Evolutionary conservation across 257 asterid species (phyloP), one percentile per base, ranked within the genome.

Genomic region (Orobanche coerulescens): DNA sequence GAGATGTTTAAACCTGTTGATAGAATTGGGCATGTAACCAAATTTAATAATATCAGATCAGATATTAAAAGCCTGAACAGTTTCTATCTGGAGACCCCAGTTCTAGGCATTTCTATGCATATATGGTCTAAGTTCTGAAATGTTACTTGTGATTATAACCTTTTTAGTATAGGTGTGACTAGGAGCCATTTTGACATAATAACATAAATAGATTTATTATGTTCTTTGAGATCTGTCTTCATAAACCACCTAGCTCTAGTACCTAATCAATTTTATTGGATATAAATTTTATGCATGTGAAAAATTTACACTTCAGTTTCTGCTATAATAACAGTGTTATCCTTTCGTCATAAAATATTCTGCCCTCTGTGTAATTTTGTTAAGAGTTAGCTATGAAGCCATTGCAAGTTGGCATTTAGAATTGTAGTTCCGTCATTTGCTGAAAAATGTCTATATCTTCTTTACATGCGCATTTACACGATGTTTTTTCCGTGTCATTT

Each of bases 161-260:
- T 40, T 37, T 49, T 22, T 53, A 39, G 22, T 64, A 36, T n/a
- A 12, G 51, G 25, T 49, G 34, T 13, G 47, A 31, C 70, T 36
- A 48, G 53, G 34, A 44, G 12, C 23, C 42, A 14, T 31, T 26
- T 25, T 44, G 31, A 1, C 18, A 52, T 34, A 67, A 37, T 1
- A 25, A 46, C 49, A 36, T 37, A 49, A 51, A 43, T 55, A 31
- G 24, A 62, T 22, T 13, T 51, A 25, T n/a, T 42, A 25, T 43
- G 33, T 51, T 51, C 66, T 66, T 34, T 42, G 42, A 36, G 15
- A 33, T 39, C 36, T 49, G 37, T 34, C 31, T 39, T 70, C 58
- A 43, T 55, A 67, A 51, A 34, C 73, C 60, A 51, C 37, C 62
- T 33, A 48, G 46, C 54, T 61, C 47, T 51, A 33, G 54, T 63